Conservation (phyloP, 768 basidiomycete species). For the Pleurotus pulmonarius region DNA sequence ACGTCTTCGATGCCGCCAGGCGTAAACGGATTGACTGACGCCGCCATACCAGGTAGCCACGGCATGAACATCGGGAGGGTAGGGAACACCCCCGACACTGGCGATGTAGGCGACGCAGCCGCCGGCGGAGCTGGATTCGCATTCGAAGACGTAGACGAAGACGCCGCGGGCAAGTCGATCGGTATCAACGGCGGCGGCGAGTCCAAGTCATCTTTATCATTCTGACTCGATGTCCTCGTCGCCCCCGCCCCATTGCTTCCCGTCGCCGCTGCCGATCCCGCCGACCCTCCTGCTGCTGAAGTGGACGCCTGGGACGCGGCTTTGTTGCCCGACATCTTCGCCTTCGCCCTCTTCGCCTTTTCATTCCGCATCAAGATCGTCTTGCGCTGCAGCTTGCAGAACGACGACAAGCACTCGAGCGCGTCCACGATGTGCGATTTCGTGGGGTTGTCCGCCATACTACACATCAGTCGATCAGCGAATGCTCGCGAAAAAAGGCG, state of each 20-base stretch:
- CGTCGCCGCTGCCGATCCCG: no score
- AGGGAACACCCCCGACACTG: not conserved
- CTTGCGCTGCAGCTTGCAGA: conserved; percentile 49
- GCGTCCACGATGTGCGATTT: conserved; percentile 52
- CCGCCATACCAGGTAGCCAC: no score
- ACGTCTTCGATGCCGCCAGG: not conserved
- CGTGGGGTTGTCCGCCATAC: conserved; percentile 51
- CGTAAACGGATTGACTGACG: not conserved
- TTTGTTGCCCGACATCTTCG: not conserved
- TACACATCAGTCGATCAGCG: conserved; percentile 17
- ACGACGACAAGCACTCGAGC: conserved; percentile 41
- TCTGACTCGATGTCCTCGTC: not conserved
- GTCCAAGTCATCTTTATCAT: not conserved
- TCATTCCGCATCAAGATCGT: conserved; percentile 18
- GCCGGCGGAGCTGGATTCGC: not conserved
- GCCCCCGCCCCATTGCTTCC: no score
- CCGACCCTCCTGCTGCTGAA: no score
- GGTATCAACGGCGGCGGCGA: not conserved
- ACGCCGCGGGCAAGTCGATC: not conserved
- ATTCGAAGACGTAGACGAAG: not conserved
- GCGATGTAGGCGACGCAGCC: not conserved
- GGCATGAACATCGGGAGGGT: no score
- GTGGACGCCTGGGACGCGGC: not conserved
- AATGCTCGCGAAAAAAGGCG: not conserved
- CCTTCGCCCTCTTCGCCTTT: not conserved